Base-by-base conservation (phyloP, 768 basidiomycete species). In the Suillus decipiens region DNA sequence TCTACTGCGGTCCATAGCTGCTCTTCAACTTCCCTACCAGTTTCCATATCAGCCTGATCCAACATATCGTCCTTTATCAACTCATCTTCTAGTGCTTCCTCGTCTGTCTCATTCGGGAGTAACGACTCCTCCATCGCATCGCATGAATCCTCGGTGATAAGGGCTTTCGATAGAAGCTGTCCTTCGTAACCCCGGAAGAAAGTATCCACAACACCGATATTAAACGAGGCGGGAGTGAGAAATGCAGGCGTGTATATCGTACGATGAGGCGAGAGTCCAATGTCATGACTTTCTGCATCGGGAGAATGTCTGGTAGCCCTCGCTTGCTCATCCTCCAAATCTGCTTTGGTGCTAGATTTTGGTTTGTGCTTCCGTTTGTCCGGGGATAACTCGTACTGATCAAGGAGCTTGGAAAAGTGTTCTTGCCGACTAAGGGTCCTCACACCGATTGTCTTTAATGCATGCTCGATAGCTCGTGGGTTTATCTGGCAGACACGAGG, bases 391-490 rank as follows among this genome's bases (percentile, higher is more conserved):
- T 62, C 67, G 24, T 68, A 66, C 8, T 64, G 51, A 33, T 51
- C 62, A 43, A 77, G 60, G 12, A 83, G 65, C 37, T 71, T 68
- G 24, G 75, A 68, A 60, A 86, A 82, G 70, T 81, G 79, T n/a
- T 70, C 66, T 36, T 76, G 73, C 66, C 79, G 81, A 68, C 70
- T 78, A 17, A 72, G 65, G 51, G 71, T 69, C 12, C 73, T 69
- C 24, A 78, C 71, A 1, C 82, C 84, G 70, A 84, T 76, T 54
- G 81, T 77, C 22, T 80, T 77, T 47, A 87, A 67, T 11, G 83
- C 86, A 50, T 82, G 81, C 22, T 78, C 72, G 53, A 90, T 77
- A 59, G 81, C 79, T 17, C 76, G 69, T 9, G 69, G 60, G 3
- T 79, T 73, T 37, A 86, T 76, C 85, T 88, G 63, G 17, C 34